Evolutionary conservation across 805 yeast species (phyloP).

Genomic region (Candida takata): DNA sequence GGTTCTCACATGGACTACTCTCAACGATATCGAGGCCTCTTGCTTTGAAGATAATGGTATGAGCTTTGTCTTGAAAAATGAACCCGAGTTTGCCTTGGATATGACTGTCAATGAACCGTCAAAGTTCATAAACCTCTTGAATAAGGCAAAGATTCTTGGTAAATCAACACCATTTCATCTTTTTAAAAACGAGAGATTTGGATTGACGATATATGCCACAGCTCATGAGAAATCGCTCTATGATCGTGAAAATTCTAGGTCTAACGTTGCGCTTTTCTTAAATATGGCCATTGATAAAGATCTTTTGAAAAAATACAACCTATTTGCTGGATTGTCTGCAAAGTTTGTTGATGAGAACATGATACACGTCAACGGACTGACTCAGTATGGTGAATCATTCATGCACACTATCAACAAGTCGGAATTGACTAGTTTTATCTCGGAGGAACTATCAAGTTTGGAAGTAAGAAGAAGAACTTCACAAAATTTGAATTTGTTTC

Average conservation of each 20-base stretch:
- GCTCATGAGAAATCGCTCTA: slow-evolving; percentile 60
- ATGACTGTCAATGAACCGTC: slow-evolving; percentile 24
- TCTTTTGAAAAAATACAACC: slow-evolving; percentile 29
- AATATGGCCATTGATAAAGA: slow-evolving; percentile 41
- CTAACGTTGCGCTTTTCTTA: slow-evolving; percentile 60
- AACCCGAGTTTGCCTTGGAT: slow-evolving; percentile 10
- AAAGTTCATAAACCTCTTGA: slow-evolving; percentile 48
- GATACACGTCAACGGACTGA: slow-evolving; percentile 19
- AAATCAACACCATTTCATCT: slow-evolving; percentile 84
- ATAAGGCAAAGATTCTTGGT: slow-evolving; percentile 65
- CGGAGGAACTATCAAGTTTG: slow-evolving; percentile 31
- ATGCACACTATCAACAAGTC: slow-evolving; percentile 23
- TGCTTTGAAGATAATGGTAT: slow-evolving; percentile 26
- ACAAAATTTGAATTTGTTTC: slow-evolving; percentile 7
- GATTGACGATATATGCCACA: slow-evolving; percentile 47
- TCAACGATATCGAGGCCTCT: slow-evolving; percentile 47
- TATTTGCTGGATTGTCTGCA: slow-evolving; percentile 45
- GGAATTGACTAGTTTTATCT: slow-evolving; percentile 30
- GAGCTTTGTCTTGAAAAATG: slow-evolving; percentile 28
- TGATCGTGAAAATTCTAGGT: slow-evolving; percentile 44
- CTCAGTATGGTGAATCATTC: slow-evolving; percentile 18
- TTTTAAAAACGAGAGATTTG: slow-evolving; percentile 44
- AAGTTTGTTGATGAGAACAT: slow-evolving; percentile 30
- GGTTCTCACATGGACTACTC: slow-evolving; percentile 62
- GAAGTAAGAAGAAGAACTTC: slow-evolving; percentile 14